Conservation (phyloP, 2,329 filamentous ascomycete genomes). For the Penicillium glabrum region DNA sequence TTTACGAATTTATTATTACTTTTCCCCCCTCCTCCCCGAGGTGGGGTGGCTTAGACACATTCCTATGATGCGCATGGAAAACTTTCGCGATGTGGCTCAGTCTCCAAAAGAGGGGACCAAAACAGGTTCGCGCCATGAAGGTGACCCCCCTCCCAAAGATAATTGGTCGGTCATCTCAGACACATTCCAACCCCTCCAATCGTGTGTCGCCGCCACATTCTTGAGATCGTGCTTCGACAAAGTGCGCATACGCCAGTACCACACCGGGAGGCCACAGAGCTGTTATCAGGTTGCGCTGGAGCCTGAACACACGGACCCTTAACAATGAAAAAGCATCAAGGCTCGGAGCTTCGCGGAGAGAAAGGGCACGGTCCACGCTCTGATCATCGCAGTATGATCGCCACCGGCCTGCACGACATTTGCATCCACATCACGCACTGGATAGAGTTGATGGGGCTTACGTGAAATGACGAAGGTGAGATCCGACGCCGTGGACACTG, state of each 20-base stretch:
- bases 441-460: constrained; percentile 12
- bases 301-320: constrained; percentile 10
- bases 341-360: constrained; percentile 7
- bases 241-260: neutral
- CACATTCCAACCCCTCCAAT: constrained; percentile 26
- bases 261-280: constrained; percentile 5
- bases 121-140: constrained; percentile 6
- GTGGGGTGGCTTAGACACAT: constrained; percentile 14
- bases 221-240: constrained; percentile 8
- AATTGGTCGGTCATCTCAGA: constrained; percentile 16
- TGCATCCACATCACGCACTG: neutral
- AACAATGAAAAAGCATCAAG: neutral
- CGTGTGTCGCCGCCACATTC: constrained; percentile 20
- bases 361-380: constrained; percentile 23
- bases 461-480: neutral
- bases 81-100: constrained; percentile 22
- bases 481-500: neutral
- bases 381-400: constrained; percentile 21
- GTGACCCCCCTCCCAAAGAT: constrained; percentile 1
- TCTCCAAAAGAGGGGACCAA: constrained; percentile 1
- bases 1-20: neutral
- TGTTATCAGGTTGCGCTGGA: constrained; percentile 7
- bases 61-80: constrained; percentile 12
- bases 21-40: neutral
- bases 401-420: constrained; percentile 25